Conservation (phyloP, 2,329 filamentous ascomycete species). For the Mollisia scopiformis region DNA sequence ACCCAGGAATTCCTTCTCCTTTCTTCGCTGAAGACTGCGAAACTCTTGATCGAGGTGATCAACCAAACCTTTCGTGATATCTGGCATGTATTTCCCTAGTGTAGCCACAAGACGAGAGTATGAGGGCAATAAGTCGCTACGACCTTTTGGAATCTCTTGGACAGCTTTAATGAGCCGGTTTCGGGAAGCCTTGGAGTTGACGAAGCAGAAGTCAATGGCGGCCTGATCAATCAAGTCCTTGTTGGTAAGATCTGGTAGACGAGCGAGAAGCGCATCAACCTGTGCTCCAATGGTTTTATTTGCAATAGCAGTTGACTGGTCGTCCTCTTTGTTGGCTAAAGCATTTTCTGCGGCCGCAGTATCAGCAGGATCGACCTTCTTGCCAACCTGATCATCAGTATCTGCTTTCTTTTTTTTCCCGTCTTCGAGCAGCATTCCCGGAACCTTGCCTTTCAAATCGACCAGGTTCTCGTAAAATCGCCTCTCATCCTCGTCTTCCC, state of each 20-base stretch:
- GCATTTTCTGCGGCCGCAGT: slow-evolving; percentile 44
- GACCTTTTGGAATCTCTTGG: slow-evolving; percentile 92
- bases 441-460: slow-evolving; percentile 94
- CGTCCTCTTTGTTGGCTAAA: slow-evolving; percentile 64
- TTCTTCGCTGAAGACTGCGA: slow-evolving; percentile 91
- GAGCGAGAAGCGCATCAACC: slow-evolving; percentile 85
- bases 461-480: slow-evolving; percentile 98
- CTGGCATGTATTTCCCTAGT: slow-evolving; percentile 89
- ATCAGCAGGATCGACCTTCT: slow-evolving; percentile 64
- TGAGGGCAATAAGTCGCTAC: slow-evolving; percentile 84
- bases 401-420: slow-evolving; percentile 92
- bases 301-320: slow-evolving; percentile 89
- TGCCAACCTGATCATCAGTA: slow-evolving; percentile 79
- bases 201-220: slow-evolving; percentile 95
- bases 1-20: slow-evolving; percentile 95
- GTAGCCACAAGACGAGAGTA: slow-evolving; percentile 95
- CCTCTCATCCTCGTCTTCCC: slow-evolving; percentile 97
- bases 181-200: slow-evolving; percentile 97
- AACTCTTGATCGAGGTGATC: slow-evolving; percentile 96
- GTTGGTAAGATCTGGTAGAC: slow-evolving; percentile 87
- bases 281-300: slow-evolving; percentile 98
- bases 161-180: slow-evolving; percentile 92
- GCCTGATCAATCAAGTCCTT: slow-evolving; percentile 92
- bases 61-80: slow-evolving; percentile 89
- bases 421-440: slow-evolving; percentile 90